Percentiles rank a stretch among this genome's conserved stretches.
Evolutionary conservation across 257 asterid species (phyloP).

Genomic region (Salvia miltiorrhiza): DNA sequence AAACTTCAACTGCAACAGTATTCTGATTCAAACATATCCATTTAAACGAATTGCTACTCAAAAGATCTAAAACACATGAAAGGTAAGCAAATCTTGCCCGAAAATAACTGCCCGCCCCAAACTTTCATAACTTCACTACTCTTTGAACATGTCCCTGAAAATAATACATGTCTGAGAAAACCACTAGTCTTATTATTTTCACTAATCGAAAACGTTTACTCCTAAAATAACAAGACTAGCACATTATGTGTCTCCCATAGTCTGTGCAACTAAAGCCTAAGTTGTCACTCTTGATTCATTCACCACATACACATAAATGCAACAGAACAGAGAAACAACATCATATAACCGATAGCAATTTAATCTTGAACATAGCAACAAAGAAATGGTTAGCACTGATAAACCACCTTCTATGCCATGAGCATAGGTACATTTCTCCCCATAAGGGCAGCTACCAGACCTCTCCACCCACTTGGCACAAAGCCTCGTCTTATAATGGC

Average conservation of each 20-base stretch:
- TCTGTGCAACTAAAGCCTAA: not conserved
- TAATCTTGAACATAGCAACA: not conserved
- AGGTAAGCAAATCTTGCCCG: not conserved
- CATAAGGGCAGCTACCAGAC: slow-evolving; percentile 34
- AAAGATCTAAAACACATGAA: not conserved
- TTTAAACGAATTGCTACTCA: not conserved
- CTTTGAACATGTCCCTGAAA: not conserved
- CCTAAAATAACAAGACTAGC: too few species aligned
- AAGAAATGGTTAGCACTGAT: not conserved
- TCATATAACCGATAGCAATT: not conserved
- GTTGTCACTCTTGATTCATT: not conserved
- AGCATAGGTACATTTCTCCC: slow-evolving; percentile 42
- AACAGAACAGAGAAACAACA: not conserved
- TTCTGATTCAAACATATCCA: slow-evolving; percentile 4
- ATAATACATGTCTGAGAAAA: not conserved
- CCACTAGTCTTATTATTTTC: not conserved
- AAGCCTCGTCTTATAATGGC: slow-evolving; percentile 33
- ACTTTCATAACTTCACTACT: not conserved
- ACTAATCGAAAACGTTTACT: too few species aligned
- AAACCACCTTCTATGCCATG: slow-evolving; percentile 52
- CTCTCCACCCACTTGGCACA: slow-evolving; percentile 38
- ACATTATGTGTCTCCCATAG: not conserved
- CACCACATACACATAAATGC: not conserved
- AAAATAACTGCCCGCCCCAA: not conserved
- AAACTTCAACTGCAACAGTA: not conserved